These are phyloP conservation scores for Wickerhamomyces xylosicus DNA, from an alignment of 805 yeast species.

Conservation along the genomic window DNA sequence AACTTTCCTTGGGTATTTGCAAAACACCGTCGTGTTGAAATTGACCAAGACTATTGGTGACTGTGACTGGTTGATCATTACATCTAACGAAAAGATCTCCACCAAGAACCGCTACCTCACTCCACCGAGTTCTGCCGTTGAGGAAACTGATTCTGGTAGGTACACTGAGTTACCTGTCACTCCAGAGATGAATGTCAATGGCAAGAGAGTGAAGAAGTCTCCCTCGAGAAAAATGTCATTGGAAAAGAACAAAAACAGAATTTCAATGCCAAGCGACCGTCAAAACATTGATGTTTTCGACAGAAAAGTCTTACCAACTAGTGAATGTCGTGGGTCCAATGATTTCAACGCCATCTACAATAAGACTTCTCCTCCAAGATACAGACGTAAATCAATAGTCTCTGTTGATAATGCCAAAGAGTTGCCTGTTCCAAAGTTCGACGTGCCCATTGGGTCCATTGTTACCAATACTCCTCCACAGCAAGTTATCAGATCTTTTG, in stretches of 20 bases:
- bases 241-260: conserved; percentile 10
- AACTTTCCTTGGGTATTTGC: conserved; percentile 24
- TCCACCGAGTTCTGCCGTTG: conserved; percentile 14
- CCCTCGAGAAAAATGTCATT: conserved; percentile 3
- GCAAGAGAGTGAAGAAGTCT: conserved; percentile 1
- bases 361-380: neutral
- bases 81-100: conserved; percentile 22
- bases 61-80: conserved; percentile 27
- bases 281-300: conserved; percentile 11
- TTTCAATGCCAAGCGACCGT: conserved; percentile 16
- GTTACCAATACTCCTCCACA: conserved; percentile 11
- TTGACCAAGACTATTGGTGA: conserved; percentile 27
- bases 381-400: neutral
- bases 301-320: conserved; percentile 3
- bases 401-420: conserved; percentile 6
- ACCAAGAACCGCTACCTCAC: conserved; percentile 18
- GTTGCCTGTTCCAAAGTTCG: conserved; percentile 13
- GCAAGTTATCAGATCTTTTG: conserved; percentile 6
- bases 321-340: neutral
- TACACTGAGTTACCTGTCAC: conserved; percentile 10
- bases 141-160: conserved; percentile 11
- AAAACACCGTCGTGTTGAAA: conserved; percentile 25
- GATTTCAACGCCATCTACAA: conserved; percentile 2
- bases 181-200: conserved; percentile 6
- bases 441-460: conserved; percentile 9